phyloP scores from a whole-genome alignment of 179 eudicot species.

The Corrigiola litoralis region DNA sequence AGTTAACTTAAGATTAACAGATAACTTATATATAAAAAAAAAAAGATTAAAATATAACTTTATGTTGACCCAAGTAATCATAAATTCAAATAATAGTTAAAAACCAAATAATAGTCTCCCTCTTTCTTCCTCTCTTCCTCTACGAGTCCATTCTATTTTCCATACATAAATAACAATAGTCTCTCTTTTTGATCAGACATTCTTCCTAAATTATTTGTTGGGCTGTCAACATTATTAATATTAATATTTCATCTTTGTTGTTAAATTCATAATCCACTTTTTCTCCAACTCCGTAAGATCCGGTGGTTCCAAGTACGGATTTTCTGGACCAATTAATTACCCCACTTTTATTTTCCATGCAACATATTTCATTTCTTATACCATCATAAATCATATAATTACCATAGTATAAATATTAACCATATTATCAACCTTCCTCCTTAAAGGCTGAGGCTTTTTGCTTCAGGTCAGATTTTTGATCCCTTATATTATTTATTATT shows the following conservation, averaged over 20 bases:
- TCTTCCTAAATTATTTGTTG: slow-evolving; percentile 13
- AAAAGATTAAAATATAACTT: too few species aligned
- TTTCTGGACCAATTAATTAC: background rate
- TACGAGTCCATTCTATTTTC: too few species aligned
- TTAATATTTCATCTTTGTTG: background rate
- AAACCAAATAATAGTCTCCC: too few species aligned
- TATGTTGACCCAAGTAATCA: too few species aligned
- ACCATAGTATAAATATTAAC: background rate
- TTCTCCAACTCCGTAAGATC: slow-evolving; percentile 16
- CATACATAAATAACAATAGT: too few species aligned
- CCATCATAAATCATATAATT: background rate
- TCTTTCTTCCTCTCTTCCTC: background rate
- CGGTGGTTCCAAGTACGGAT: slow-evolving; percentile 12
- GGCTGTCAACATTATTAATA: background rate
- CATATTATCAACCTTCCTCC: slow-evolving; percentile 3
- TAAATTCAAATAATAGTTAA: too few species aligned
- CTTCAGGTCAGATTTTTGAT: slow-evolving; percentile 22
- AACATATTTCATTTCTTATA: too few species aligned
- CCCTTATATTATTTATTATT: slow-evolving; percentile 3
- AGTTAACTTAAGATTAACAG: too few species aligned
- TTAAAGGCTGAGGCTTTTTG: slow-evolving; percentile 12
- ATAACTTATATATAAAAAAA: too few species aligned
- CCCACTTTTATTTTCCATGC: background rate
- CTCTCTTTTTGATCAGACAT: slow-evolving; percentile 1
- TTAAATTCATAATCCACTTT: background rate